Evolutionary conservation across 768 basidiomycete genomes (phyloP).

Genomic region (Lepiota subincarnata): DNA sequence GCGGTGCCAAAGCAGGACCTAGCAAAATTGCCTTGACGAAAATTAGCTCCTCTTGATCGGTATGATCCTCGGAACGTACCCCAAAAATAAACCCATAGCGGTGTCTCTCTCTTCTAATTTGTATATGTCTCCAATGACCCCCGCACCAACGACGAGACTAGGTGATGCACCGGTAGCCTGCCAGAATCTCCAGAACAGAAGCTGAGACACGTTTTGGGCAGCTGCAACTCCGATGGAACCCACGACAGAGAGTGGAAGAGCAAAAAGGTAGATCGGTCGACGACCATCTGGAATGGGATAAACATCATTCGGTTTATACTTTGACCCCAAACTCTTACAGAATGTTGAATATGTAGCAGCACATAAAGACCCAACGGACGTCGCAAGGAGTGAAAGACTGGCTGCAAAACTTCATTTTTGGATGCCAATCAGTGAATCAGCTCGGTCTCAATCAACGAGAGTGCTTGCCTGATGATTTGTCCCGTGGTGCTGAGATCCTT

Average conservation of each 20-base stretch:
- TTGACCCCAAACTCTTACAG: constrained; percentile 20
- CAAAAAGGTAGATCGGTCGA: constrained; percentile 49
- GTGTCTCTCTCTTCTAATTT: constrained; percentile 55
- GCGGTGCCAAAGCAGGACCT: too few species aligned
- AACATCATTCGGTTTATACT: background rate
- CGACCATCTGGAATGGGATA: constrained; percentile 50
- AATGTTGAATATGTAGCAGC: constrained; percentile 45
- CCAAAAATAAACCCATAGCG: constrained; percentile 58
- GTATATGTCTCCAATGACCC: constrained; percentile 66
- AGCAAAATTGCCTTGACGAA: too few species aligned
- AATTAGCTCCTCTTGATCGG: background rate
- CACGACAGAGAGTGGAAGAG: constrained; percentile 54
- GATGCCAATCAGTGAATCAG: background rate
- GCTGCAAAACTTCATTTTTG: constrained; percentile 25
- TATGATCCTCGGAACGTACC: constrained; percentile 26
- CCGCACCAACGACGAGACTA: constrained; percentile 51
- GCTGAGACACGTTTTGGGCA: constrained; percentile 35
- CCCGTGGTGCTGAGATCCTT: constrained; percentile 12
- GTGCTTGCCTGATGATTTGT: constrained; percentile 7
- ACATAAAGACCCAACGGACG: constrained; percentile 27
- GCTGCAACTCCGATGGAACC: constrained; percentile 59
- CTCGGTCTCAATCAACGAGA: too few species aligned
- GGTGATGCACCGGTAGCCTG: constrained; percentile 66
- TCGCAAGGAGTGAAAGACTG: constrained; percentile 30
- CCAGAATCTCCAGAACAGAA: constrained; percentile 63